Evolutionary conservation across 2,329 filamentous ascomycete species (phyloP), one percentile per base, ranked within the genome.

Genomic region (Huntiella moniliformis): DNA sequence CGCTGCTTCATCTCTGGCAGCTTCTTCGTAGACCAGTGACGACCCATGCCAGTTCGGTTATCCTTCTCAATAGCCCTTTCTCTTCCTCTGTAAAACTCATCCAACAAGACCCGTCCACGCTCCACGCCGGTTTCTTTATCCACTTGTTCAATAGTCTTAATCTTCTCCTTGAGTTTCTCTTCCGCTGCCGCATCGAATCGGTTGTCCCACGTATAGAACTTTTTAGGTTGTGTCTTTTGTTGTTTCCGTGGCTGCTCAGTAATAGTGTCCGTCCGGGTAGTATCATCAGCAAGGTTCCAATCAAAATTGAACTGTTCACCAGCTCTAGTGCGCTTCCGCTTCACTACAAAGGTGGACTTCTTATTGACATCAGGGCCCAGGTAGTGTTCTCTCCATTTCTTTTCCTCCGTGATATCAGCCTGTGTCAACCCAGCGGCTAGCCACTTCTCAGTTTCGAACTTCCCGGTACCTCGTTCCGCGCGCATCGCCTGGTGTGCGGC

Each of bases 221-320:
- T 82, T 54, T 94, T 87, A 2, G 43, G 38, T 31, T 28, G n/a
- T 13, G 44, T 15, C 32, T 46, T 43, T 10, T 47, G 48, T 11
- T 50, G 48, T 38, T 50, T 50, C 17, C 42, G 39, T 11, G 44
- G 44, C 16, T 36, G 31, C 16, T 46, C 44, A 3, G 33, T 40
- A 11, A 50, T 13, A 22, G 39, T 49, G 18, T 52, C 51, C 18
- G 45, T 44, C 42, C 63, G 73, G 52, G 79, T 88, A 0, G 91
- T 98, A 60, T 98, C 91, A 58, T 98, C 91, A 51, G 92, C 83
- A 1, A 77, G 73, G 54, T 94, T 92, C 91, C 91, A 98, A 55
- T 93, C 91, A 56, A 98, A 98, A 56, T 95, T 98, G 67, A 98
- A 98, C 60, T 98, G 96, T 57, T 94, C 88, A 1, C 84, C 91